Percentiles rank a stretch among this genome's conserved stretches.
These are phyloP conservation scores for Ajuga chamaepitys DNA, from an alignment of 257 asterid species.

Conservation along the genomic window DNA sequence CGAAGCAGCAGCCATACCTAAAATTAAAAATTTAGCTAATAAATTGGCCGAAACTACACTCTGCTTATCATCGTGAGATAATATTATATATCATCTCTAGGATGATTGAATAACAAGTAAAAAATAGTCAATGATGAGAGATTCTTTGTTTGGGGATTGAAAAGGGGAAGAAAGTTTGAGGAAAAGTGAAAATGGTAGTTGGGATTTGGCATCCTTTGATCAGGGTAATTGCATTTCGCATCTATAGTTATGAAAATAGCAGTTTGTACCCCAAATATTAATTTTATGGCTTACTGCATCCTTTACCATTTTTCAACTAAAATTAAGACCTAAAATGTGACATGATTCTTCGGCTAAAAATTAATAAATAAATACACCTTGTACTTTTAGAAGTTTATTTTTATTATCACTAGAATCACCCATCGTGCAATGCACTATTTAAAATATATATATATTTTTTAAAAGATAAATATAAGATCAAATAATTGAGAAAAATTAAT, in stretches of 20 bases:
- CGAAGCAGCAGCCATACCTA: conserved; percentile 31
- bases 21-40: neutral
- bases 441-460: too few species aligned
- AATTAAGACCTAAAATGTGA: too few species aligned
- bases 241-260: neutral
- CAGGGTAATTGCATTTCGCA: neutral
- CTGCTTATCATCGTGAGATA: neutral
- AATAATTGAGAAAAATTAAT: too few species aligned
- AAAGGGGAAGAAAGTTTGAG: neutral
- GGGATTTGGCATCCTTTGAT: neutral
- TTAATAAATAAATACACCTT: too few species aligned
- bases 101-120: conserved; percentile 10
- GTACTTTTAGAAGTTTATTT: too few species aligned
- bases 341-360: too few species aligned
- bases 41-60: neutral
- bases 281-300: neutral
- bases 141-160: neutral
- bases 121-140: conserved; percentile 10
- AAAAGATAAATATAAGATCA: too few species aligned
- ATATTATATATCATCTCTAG: conserved; percentile 1
- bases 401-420: too few species aligned
- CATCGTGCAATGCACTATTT: too few species aligned
- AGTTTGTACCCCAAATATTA: neutral
- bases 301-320: neutral
- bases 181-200: neutral